Evolutionary conservation across 805 yeast species (phyloP).

Genomic region (Scheffersomyces ergatensis): DNA sequence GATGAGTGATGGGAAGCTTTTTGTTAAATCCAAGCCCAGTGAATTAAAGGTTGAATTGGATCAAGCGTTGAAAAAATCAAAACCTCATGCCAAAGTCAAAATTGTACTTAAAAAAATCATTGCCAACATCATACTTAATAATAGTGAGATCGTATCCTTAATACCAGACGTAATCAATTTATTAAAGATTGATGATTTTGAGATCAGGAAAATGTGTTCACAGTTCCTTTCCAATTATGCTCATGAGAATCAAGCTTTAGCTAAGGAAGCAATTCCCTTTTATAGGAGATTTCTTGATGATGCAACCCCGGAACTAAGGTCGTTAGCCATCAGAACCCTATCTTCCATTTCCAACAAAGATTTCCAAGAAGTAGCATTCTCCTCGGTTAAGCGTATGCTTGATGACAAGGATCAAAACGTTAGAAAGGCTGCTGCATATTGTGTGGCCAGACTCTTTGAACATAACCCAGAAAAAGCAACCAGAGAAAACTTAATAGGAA

Average conservation of each 20-base stretch:
- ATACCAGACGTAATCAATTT: constrained; percentile 61
- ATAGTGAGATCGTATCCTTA: constrained; percentile 67
- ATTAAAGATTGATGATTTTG: constrained; percentile 59
- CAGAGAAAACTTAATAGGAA: constrained; percentile 41
- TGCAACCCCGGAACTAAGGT: constrained; percentile 46
- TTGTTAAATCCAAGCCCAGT: constrained; percentile 35
- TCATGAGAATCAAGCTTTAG: constrained; percentile 52
- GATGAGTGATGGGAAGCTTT: constrained; percentile 40
- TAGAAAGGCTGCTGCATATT: constrained; percentile 66
- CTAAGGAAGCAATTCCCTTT: constrained; percentile 53
- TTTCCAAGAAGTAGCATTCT: constrained; percentile 46
- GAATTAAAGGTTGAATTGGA: constrained; percentile 42
- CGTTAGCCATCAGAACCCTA: constrained; percentile 63
- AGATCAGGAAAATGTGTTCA: constrained; percentile 68
- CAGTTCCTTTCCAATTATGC: constrained; percentile 65
- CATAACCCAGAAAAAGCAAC: constrained; percentile 47
- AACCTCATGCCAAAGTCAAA: constrained; percentile 35
- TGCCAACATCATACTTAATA: constrained; percentile 82
- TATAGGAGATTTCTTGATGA: constrained; percentile 54
- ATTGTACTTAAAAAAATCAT: constrained; percentile 62
- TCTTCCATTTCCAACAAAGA: constrained; percentile 57
- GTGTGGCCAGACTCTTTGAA: constrained; percentile 66
- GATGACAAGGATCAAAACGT: constrained; percentile 55
- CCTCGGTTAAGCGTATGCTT: constrained; percentile 32
- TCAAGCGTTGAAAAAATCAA: constrained; percentile 41